phyloP scores from a whole-genome alignment of 2,329 filamentous ascomycete species.

The Paramyrothecium roridum region DNA sequence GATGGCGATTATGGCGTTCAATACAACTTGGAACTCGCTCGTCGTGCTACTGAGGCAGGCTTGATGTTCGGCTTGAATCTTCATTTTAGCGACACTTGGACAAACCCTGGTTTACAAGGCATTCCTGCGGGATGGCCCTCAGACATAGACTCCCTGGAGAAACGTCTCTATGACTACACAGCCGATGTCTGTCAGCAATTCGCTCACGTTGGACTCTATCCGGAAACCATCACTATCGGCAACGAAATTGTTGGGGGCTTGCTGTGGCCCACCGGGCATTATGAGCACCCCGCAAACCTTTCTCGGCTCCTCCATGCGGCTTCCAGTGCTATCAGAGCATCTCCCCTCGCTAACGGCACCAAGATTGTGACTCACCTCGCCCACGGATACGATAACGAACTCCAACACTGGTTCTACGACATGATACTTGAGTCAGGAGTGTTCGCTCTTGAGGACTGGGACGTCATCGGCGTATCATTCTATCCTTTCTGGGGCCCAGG shows the following conservation, averaged over 20 bases:
- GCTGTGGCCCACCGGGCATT: conserved; percentile 59
- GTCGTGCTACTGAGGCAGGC: conserved; percentile 44
- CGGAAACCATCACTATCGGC: conserved; percentile 66
- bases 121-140: conserved; percentile 64
- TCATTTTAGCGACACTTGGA: conserved; percentile 18
- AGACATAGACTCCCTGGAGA: conserved; percentile 54
- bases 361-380: conserved; percentile 74
- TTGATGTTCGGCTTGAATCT: too few species aligned
- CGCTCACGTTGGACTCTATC: conserved; percentile 47
- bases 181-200: conserved; percentile 59
- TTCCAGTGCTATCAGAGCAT: conserved; percentile 62
- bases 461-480: conserved; percentile 70
- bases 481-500: conserved; percentile 67
- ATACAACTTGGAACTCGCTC: conserved; percentile 52
- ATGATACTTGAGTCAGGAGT: conserved; percentile 49
- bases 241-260: conserved; percentile 70
- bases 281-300: conserved; percentile 55
- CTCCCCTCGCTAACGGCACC: conserved; percentile 50
- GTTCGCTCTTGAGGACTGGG: conserved; percentile 54
- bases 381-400: conserved; percentile 70
- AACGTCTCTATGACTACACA: conserved; percentile 68
- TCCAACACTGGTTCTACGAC: conserved; percentile 65
- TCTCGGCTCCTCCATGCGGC: conserved; percentile 63
- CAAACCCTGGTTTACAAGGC: conserved; percentile 61
- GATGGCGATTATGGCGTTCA: background rate